These are phyloP conservation scores for Cryptosporidium viatorum DNA, from an alignment of 169 alveolate species.

Conservation along the genomic window DNA sequence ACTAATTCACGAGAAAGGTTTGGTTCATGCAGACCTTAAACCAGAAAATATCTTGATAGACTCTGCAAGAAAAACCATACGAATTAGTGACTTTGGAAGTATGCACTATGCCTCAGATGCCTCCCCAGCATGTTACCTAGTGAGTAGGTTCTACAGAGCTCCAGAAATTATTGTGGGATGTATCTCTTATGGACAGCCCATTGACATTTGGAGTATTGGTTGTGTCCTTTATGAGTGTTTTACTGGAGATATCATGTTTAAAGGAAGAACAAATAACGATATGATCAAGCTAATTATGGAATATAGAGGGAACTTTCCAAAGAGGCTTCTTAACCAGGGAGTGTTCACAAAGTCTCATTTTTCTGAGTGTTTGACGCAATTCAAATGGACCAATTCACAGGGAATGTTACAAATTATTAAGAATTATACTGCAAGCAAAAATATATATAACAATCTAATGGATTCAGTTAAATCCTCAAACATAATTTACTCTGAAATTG, in stretches of 20 bases:
- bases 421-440: conserved; percentile 52
- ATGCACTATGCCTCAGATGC: conserved; percentile 91
- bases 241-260: conserved; percentile 95
- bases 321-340: conserved; percentile 90
- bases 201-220: conserved; percentile 97
- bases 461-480: conserved; percentile 77
- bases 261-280: conserved; percentile 95
- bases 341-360: conserved; percentile 88
- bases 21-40: conserved; percentile 80
- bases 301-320: conserved; percentile 93
- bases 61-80: conserved; percentile 86
- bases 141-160: conserved; percentile 96
- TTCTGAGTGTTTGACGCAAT: conserved; percentile 83
- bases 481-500: conserved; percentile 16
- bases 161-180: conserved; percentile 97
- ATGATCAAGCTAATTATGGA: conserved; percentile 95
- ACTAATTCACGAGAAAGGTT: conserved; percentile 45
- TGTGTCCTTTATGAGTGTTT: conserved; percentile 95
- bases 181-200: conserved; percentile 87
- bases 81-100: conserved; percentile 97
- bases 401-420: conserved; percentile 85
- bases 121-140: conserved; percentile 92
- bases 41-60: conserved; percentile 96
- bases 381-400: conserved; percentile 81
- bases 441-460: conserved; percentile 80